Percentiles rank a stretch among this genome's conserved stretches.
Conservation (phyloP, 139 green algal genomes). For the Volvox reticuliferus region DNA sequence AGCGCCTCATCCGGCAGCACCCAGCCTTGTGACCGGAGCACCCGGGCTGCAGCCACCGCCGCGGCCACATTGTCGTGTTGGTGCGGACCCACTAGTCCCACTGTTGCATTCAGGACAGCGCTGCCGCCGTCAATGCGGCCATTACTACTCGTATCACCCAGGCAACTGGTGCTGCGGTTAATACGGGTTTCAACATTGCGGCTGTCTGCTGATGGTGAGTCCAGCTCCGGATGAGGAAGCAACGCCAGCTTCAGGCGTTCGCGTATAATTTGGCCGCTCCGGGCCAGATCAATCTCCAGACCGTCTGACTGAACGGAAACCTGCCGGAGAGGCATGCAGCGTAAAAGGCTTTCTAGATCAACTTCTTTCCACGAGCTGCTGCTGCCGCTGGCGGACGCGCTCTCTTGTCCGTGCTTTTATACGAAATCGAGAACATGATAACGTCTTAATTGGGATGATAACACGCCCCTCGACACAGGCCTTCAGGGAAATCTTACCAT, state of each 20-base stretch:
- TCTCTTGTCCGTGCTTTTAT: too few relatives aligned
- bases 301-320: background rate
- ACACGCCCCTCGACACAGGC: too few relatives aligned
- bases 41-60: constrained; percentile 67
- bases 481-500: too few relatives aligned
- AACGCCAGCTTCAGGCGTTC: background rate
- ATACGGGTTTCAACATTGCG: background rate
- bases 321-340: background rate
- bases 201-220: background rate
- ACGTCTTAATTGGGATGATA: too few relatives aligned
- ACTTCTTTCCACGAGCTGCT: too few relatives aligned
- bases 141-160: background rate
- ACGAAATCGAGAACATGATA: too few relatives aligned
- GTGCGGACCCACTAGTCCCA: constrained; percentile 76
- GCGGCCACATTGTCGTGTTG: constrained; percentile 80
- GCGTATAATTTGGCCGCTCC: background rate
- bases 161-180: background rate
- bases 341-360: background rate
- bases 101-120: background rate
- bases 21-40: constrained; percentile 58
- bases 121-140: background rate
- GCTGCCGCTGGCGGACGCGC: too few relatives aligned
- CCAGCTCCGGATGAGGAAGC: constrained; percentile 5
- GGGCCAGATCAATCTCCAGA: background rate
- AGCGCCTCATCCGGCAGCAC: constrained; percentile 52